Percentiles rank a stretch among this genome's conserved stretches.
These are phyloP conservation scores for Hanseniaspora uvarum DNA, from an alignment of 1,139 yeast species.

Conservation along the genomic window DNA sequence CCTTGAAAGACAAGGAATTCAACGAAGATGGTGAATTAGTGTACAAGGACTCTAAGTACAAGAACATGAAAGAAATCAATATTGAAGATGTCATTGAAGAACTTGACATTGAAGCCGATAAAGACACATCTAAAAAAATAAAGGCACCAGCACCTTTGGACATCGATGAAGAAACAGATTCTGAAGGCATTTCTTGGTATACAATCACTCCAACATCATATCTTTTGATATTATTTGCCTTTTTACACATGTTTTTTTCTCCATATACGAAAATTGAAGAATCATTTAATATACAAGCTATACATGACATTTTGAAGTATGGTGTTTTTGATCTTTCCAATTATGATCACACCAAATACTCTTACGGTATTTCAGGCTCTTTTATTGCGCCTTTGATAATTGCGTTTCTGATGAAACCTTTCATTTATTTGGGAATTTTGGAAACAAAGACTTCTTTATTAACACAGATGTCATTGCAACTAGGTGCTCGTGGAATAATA, in stretches of 20 bases:
- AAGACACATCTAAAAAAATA: background rate
- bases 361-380: conserved; percentile 84
- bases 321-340: conserved; percentile 42
- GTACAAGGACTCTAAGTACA: conserved; percentile 8
- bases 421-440: conserved; percentile 23
- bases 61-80: conserved; percentile 8
- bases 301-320: conserved; percentile 64
- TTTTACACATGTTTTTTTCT: conserved; percentile 43
- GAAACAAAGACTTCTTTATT: conserved; percentile 13
- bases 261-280: conserved; percentile 93
- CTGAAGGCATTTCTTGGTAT: background rate
- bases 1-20: conserved; percentile 10
- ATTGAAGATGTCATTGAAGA: conserved; percentile 12
- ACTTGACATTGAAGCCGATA: background rate
- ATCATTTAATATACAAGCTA: conserved; percentile 82
- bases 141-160: background rate
- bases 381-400: conserved; percentile 64
- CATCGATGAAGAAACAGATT: background rate
- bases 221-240: conserved; percentile 31
- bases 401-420: conserved; percentile 37
- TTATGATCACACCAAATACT: conserved; percentile 70
- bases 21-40: conserved; percentile 15
- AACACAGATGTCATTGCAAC: conserved; percentile 40
- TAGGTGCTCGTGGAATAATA: conserved; percentile 42
- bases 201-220: conserved; percentile 6